Base-by-base conservation (phyloP, 176 grass and related monocot genomes). In the Carex myosuroides region DNA sequence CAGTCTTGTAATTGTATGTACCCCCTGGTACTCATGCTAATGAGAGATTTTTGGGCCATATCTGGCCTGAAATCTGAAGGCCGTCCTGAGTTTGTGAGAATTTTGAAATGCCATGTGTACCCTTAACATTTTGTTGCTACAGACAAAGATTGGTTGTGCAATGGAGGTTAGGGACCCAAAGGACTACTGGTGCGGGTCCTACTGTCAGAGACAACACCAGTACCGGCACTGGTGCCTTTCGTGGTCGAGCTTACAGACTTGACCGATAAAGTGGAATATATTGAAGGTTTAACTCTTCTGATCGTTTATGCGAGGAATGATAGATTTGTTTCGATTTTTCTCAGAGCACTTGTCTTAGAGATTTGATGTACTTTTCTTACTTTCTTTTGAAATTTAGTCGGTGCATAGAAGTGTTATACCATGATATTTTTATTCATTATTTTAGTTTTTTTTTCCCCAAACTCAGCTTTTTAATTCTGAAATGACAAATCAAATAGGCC, bases 91-190 rank as follows among this genome's bases (percentile, higher is more conserved):
- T 22, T 52, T 85, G 10, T 35, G 16, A 64, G n/a, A 18, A 69
- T 79, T 21, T 59, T 80, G 46, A 29, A 8, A 61, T 69, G 48
- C 50, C 26, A 21, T 41, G 24, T 20, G 46, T 26, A 77, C 37
- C 91, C 93, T 96, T 99, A 84, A 99, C 93, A 50, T 66, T 13
- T 62, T 79, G 54, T 52, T 29, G 39, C 85, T 85, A 93, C 83
- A 99, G 97, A 91, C 93, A 96, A 81, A 88, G 82, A 81, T 91
- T 96, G 63, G 97, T 94, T 89, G 79, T 87, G 86, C 87, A 76
- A 67, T 92, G 88, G 85, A 88, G 81, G 60, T 70, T 92, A 65
- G 91, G 91, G 17, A 33, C 44, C 42, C 97, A 94, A 88, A 73
- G 83, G 29, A 92, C 90, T 61, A 8, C 90, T 54, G 41, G 42